Base-by-base conservation (phyloP, 768 basidiomycete genomes). In the Gloeopeniophorella convolvens region DNA sequence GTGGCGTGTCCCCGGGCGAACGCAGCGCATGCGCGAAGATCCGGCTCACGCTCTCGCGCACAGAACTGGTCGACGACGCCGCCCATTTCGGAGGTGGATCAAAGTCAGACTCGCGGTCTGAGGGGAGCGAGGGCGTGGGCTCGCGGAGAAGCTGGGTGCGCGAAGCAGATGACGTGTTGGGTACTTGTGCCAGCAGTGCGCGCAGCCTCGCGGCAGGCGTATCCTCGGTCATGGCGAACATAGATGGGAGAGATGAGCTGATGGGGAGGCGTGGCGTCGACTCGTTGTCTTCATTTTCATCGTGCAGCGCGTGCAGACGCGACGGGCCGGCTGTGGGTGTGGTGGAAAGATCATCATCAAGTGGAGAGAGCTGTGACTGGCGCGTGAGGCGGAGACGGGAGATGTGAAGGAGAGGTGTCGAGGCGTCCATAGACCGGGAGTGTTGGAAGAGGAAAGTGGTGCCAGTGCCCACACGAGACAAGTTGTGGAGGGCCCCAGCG, bases 61-160 rank as follows among this genome's bases (percentile, higher is more conserved):
- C 54, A 1, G 47, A 45, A 46, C 47, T 52, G 6, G 33, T 31
- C 9, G 32, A 43, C 5, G 27, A 18, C 28, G 24, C 32, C n/a
- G 27, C 47, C 54, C 55, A 58, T 32, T 51, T 48, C 5, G 57
- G 55, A 8, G 50, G 55, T 15, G 54, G 49, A 3, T 58, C 57
- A 34, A 58, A 58, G 44, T 58, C 57, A 15, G 57, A 58, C 16
- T 58, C 57, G 9, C 50, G 50, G 21, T 48, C 50, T n/a, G 57
- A 58, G 27, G 57, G 50, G 7, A 50, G 45, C 2, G 50, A 40
- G n/a, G 57, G 55, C 21, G 50, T 11, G n/a, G 50, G 47, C 33
- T 56, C 57, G 47, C 49, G 50, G 37, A 56, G 50, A 16, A 56
- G 39, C 28, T 58, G 57, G 11, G 57, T 48, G 13, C 43, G 46